phyloP scores from a whole-genome alignment of 2,329 filamentous ascomycete species.

The Endoconidiophora laricicola region DNA sequence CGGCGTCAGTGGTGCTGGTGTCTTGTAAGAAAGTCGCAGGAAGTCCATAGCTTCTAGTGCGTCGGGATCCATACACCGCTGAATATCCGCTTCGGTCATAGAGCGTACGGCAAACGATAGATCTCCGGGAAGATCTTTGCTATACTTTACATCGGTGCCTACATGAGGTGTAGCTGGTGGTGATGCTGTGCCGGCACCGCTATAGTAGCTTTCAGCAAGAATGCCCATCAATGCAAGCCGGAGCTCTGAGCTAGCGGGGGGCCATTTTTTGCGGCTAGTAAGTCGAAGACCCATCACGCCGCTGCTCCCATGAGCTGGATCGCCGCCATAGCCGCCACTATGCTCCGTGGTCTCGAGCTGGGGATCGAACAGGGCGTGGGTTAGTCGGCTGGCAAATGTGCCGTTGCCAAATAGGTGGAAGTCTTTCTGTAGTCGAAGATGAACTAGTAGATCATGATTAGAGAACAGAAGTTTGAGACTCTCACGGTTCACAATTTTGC shows the following conservation, averaged over 20 bases:
- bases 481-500: slow-evolving; percentile 58
- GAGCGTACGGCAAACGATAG: slow-evolving; percentile 75
- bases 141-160: slow-evolving; percentile 17
- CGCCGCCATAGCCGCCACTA: slow-evolving; percentile 28
- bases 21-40: slow-evolving; percentile 67
- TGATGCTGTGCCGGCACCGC: slow-evolving; percentile 14
- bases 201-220: slow-evolving; percentile 53
- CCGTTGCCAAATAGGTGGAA: slow-evolving; percentile 80
- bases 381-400: slow-evolving; percentile 62
- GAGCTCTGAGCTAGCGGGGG: slow-evolving; percentile 86
- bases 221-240: slow-evolving; percentile 76
- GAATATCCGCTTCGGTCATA: slow-evolving; percentile 60
- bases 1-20: slow-evolving; percentile 51
- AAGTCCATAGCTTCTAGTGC: slow-evolving; percentile 87
- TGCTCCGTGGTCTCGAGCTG: slow-evolving; percentile 66
- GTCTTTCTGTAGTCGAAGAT: slow-evolving; percentile 57
- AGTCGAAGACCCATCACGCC: slow-evolving; percentile 68
- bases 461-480: slow-evolving; percentile 62
- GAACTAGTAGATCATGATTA: slow-evolving; percentile 51
- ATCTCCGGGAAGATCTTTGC: slow-evolving; percentile 42
- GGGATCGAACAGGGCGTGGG: slow-evolving; percentile 70
- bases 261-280: slow-evolving; percentile 71
- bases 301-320: slow-evolving; percentile 41
- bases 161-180: not conserved
- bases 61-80: slow-evolving; percentile 66